phyloP scores from a whole-genome alignment of 2,329 filamentous ascomycete species.

The Orbilia oligospora region DNA sequence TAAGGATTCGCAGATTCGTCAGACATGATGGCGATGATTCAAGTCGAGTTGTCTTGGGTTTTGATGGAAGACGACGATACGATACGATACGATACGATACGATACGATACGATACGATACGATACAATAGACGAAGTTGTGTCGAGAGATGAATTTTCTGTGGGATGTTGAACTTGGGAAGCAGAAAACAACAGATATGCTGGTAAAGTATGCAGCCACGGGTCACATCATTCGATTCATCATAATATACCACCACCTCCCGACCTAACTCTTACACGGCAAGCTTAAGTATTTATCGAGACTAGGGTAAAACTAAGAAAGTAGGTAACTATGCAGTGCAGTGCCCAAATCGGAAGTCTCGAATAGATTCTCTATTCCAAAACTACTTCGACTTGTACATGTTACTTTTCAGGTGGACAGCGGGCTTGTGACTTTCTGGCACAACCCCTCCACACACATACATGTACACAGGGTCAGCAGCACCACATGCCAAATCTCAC shows the following conservation, averaged over 20 bases:
- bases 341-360: conserved; percentile 28
- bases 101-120: no score
- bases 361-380: neutral
- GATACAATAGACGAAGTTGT: neutral
- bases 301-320: conserved; percentile 10
- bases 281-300: no score
- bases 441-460: conserved; percentile 22
- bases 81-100: neutral
- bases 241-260: neutral
- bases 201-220: conserved; percentile 13
- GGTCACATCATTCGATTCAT: conserved; percentile 3
- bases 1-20: conserved; percentile 38
- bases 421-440: conserved; percentile 31
- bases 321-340: neutral
- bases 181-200: conserved; percentile 42
- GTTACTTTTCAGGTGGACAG: conserved; percentile 13
- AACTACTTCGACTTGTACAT: no score
- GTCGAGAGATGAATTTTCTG: conserved; percentile 5
- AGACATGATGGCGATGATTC: conserved; percentile 34
- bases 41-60: neutral
- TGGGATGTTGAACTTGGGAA: conserved; percentile 2
- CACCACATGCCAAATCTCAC: conserved; percentile 22
- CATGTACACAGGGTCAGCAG: no score
- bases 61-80: conserved; percentile 3
- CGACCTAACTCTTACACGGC: no score